These are phyloP conservation scores for Neopestalotiopsis clavispora DNA, from an alignment of 2,329 filamentous ascomycete species.

Conservation along the genomic window DNA sequence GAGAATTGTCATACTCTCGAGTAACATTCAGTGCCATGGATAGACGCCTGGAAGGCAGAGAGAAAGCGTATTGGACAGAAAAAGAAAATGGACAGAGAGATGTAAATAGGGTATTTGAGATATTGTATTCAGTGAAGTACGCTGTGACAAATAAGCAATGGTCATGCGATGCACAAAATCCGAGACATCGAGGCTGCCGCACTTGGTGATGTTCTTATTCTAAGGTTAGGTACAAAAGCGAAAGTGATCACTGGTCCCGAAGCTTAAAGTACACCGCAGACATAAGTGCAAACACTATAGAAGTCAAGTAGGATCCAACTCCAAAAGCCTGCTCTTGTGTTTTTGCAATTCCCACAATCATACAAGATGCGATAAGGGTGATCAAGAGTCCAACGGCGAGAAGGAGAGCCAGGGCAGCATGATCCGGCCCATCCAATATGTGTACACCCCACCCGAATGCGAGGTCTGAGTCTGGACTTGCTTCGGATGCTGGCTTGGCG, in stretches of 20 bases:
- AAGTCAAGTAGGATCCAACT: background rate
- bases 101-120: too few species aligned
- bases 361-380: background rate
- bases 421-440: background rate
- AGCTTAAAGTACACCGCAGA: background rate
- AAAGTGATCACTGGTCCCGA: background rate
- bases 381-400: background rate
- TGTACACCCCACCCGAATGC: background rate
- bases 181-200: too few species aligned
- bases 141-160: too few species aligned
- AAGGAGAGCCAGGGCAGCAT: background rate
- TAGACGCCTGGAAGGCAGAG: too few species aligned
- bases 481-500: background rate
- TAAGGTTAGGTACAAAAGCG: background rate
- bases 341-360: background rate
- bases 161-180: too few species aligned
- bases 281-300: background rate
- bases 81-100: too few species aligned
- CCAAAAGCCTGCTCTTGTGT: constrained; percentile 13
- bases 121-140: too few species aligned
- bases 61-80: too few species aligned
- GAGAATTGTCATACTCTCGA: background rate
- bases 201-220: background rate
- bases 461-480: background rate
- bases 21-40: too few species aligned